Evolutionary conservation across 345 rosid genomes (phyloP), one percentile per base, ranked within the genome.

Genomic region (Heritiera littoralis): DNA sequence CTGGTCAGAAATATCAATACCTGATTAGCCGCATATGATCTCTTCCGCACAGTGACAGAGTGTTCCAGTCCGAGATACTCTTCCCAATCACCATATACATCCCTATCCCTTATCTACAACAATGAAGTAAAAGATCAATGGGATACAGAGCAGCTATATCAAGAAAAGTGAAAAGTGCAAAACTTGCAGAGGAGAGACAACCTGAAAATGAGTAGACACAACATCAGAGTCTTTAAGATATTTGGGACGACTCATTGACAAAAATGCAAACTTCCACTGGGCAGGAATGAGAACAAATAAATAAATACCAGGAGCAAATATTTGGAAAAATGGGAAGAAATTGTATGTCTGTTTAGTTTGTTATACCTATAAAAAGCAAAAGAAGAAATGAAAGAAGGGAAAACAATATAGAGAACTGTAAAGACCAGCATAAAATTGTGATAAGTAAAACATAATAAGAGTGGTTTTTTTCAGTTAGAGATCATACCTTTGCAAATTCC

Each of bases 231-330:
- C 93, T 23, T 81, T 84, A 75, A 91, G 86, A 80, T 91, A 89
- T 59, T 91, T 92, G 1, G 93, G 93, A 56, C 90, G 95, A 82
- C 93, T 89, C 80, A 91, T 78, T 15, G 95, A 91, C 79, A 89
- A 72, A 80, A 91, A 89, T 5, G 93, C 95, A 74, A 88, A 91
- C 85, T 86, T 91, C 95, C 95, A 91, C 95, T 91, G 87, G 54
- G 41, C 35, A 51, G 52, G 48, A 41, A 67, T 5, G 52, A 10
- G 15, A 66, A 12, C n/a, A 38, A 38, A 38, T 38, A 38, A 38
- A 38, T 38, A 9, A 51, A 3, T 32, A 67, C 30, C 72, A 68
- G 20, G 41, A 70, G 32, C 17, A 70, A 70, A 45, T 70, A 49
- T 23, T 70, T 28, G 12, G 18, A 48, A 70, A 14, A 11, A 12